Evolutionary conservation across 306 rosid genomes (phyloP), one percentile per base, ranked within the genome.

Genomic region (Sindora glabra): DNA sequence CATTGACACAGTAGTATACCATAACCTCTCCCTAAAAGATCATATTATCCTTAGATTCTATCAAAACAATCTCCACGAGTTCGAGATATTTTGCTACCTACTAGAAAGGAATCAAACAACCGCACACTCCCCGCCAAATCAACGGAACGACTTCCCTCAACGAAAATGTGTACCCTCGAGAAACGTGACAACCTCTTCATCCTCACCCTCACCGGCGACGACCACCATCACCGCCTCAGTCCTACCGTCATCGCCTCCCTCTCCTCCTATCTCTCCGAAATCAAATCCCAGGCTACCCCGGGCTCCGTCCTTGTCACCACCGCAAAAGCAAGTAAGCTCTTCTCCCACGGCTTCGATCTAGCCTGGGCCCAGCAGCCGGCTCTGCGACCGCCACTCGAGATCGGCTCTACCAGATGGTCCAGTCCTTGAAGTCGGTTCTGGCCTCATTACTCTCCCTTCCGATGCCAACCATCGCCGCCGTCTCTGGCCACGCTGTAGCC

Each of bases 331-430:
- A n/a, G 87, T 16, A 82, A 75, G 26, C 78, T 71, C 79, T 82
- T 75, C 71, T 82, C 77, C 62, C 78, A 82, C 48, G 87, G 87
- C 57, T 75, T 41, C 72, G 87, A 78, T 65, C 74, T 77, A 23
- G 56, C 54, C 23, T 82, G 79, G 77, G 74, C 64, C 9, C 48
- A 37, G 6, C n/a, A n/a, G n/a, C n/a, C n/a, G n/a, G n/a, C n/a
- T n/a, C n/a, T n/a, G n/a, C n/a, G n/a, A n/a, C n/a, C n/a, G n/a
- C 21, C 72, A 21, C 48, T 67, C 14, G 5, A n/a, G 2, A 62
- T 47, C 71, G 70, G 1, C 1, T 34, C 2, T 0, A 0, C 8
- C 7, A 12, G 13, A 8, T 34, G 40, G 12, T 3, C 61, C 68
- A 64, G 23, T 75, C 69, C 25, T 56, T 78, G 12, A 34, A 30